A percentile compares a stretch with the other conserved stretches of the same genome.
phyloP scores from a whole-genome alignment of 495 filamentous ascomycete genomes.

The Podospora pseudoanserina region DNA sequence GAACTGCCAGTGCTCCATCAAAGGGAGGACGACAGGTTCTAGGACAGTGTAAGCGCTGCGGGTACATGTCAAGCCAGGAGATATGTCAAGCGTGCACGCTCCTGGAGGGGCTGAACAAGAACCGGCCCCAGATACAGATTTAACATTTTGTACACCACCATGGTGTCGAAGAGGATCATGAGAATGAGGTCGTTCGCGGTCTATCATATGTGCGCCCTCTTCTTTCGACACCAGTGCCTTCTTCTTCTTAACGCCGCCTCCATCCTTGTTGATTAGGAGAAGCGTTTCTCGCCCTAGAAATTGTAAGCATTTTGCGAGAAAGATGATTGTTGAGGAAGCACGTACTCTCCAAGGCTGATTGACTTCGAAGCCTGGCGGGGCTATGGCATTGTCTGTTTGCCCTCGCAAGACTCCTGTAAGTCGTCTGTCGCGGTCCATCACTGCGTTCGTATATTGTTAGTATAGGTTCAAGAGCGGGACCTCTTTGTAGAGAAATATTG shows the following conservation, averaged over 20 bases:
- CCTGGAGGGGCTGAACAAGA: constrained; percentile 89
- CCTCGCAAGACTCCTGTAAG: constrained; percentile 83
- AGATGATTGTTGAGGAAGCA: not conserved
- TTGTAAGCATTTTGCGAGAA: constrained; percentile 12
- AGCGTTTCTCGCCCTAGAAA: constrained; percentile 49
- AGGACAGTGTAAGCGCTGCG: constrained; percentile 80
- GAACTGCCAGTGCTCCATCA: constrained; percentile 19
- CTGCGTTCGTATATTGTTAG: constrained; percentile 47
- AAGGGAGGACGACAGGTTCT: constrained; percentile 60
- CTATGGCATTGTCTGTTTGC: constrained; percentile 73
- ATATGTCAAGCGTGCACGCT: constrained; percentile 92
- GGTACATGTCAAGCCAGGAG: constrained; percentile 93
- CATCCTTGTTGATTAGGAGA: constrained; percentile 33
- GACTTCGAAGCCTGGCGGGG: constrained; percentile 85
- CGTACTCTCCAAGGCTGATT: constrained; percentile 88
- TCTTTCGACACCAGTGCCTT: not conserved
- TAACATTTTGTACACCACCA: constrained; percentile 25
- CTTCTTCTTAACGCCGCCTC: not conserved
- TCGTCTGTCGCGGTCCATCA: constrained; percentile 94
- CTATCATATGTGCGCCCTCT: not conserved
- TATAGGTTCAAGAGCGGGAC: not conserved
- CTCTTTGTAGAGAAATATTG: constrained; percentile 12
- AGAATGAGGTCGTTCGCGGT: constrained; percentile 1
- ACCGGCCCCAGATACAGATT: constrained; percentile 73
- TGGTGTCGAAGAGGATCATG: constrained; percentile 1